Percentiles rank a stretch among this genome's conserved stretches.
phyloP scores from a whole-genome alignment of 179 eudicot species.

The Kewa caespitosa region DNA sequence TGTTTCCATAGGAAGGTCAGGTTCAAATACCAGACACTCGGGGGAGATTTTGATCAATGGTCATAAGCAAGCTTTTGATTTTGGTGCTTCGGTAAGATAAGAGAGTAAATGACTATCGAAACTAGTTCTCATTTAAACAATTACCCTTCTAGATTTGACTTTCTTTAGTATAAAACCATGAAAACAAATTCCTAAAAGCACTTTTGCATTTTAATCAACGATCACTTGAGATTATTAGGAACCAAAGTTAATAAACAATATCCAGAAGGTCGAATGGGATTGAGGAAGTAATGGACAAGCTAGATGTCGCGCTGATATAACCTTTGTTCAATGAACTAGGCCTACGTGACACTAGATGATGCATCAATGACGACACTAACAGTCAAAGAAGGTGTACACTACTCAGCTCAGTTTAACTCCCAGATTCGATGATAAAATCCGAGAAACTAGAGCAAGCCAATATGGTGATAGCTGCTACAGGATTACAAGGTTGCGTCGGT shows the following conservation, averaged over 20 bases:
- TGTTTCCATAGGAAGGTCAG: slow-evolving; percentile 41
- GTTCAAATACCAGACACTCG: slow-evolving; percentile 42
- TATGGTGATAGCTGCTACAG: slow-evolving; percentile 60
- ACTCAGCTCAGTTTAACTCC: slow-evolving; percentile 76
- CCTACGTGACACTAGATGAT: slow-evolving; percentile 80
- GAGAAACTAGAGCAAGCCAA: slow-evolving; percentile 61
- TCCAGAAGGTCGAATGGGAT: no score
- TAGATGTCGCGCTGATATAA: neutral
- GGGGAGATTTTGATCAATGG: slow-evolving; percentile 69
- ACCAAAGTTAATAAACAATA: no score
- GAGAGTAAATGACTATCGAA: no score
- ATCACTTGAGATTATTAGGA: no score
- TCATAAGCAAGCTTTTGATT: slow-evolving; percentile 51
- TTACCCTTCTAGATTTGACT: no score
- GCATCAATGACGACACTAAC: slow-evolving; percentile 54
- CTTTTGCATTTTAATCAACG: no score
- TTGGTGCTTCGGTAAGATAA: slow-evolving; percentile 74
- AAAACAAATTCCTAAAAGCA: no score
- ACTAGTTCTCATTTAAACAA: no score
- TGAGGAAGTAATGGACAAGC: neutral
- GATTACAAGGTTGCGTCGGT: slow-evolving; percentile 53
- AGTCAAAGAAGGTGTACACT: slow-evolving; percentile 64
- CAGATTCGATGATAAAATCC: slow-evolving; percentile 48
- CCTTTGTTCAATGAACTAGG: slow-evolving; percentile 30
- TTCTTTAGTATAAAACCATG: no score